Percentiles rank a stretch among this genome's conserved stretches.
Evolutionary conservation across 495 filamentous ascomycete species (phyloP).

Genomic region (Xylaria intraflava): DNA sequence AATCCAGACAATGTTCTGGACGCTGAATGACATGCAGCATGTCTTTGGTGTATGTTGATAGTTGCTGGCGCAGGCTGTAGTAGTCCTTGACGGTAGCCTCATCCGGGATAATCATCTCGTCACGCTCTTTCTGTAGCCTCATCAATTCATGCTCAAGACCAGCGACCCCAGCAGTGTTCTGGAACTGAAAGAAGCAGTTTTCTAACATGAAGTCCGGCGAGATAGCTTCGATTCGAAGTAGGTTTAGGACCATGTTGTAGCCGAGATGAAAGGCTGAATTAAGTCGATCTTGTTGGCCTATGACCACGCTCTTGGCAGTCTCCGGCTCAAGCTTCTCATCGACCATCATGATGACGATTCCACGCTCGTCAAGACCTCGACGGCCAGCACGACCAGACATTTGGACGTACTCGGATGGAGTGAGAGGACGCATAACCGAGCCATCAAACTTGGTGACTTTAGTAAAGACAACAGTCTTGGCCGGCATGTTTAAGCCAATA

Average conservation of each 20-base stretch:
- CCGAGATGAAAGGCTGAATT: conserved; percentile 97
- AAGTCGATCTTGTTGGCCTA: conserved; percentile 89
- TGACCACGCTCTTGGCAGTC: conserved; percentile 85
- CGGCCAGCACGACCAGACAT: conserved; percentile 97
- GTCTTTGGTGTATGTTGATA: conserved; percentile 74
- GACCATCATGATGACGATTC: conserved; percentile 99
- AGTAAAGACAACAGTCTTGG: conserved; percentile 97
- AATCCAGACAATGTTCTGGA: conserved; percentile 74
- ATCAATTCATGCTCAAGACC: conserved; percentile 72
- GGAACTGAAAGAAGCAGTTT: conserved; percentile 95
- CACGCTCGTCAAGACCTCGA: conserved; percentile 93
- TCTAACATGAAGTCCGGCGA: conserved; percentile 97
- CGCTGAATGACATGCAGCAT: conserved; percentile 85
- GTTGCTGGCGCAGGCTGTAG: conserved; percentile 73
- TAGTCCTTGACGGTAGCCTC: conserved; percentile 88
- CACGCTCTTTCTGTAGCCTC: conserved; percentile 63
- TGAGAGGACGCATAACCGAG: conserved; percentile 71
- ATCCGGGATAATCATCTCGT: conserved; percentile 69
- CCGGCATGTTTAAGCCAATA: conserved; percentile 97
- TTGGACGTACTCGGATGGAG: conserved; percentile 93
- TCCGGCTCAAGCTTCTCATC: conserved; percentile 95
- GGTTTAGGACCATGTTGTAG: conserved; percentile 98
- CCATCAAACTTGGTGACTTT: conserved; percentile 94
- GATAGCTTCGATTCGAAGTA: conserved; percentile 92
- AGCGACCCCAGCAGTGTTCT: conserved; percentile 81